Conservation (phyloP, 768 basidiomycete species). For the Pisolithus orientalis region DNA sequence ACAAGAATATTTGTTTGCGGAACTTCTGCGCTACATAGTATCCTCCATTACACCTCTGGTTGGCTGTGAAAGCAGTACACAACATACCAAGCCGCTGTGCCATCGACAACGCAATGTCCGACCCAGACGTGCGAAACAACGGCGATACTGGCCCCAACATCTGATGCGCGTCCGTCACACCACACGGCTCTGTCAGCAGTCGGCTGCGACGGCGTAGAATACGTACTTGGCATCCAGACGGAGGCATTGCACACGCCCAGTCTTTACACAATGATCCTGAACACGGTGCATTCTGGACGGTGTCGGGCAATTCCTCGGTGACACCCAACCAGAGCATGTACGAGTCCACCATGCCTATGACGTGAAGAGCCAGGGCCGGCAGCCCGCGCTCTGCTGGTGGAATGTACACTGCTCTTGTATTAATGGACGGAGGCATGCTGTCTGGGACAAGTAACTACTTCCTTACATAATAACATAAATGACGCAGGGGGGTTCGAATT, state of each 20-base stretch:
- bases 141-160: conserved; percentile 42
- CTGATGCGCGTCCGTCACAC: background rate
- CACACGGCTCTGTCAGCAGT: background rate
- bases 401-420: conserved; percentile 44
- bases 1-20: conserved; percentile 64
- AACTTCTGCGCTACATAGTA: conserved; percentile 51
- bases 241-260: conserved; percentile 80
- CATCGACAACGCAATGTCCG: conserved; percentile 66
- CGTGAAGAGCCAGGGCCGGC: conserved; percentile 58
- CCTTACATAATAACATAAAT: no score
- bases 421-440: conserved; percentile 21
- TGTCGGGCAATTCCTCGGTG: conserved; percentile 41
- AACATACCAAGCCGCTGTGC: conserved; percentile 71
- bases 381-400: conserved; percentile 42
- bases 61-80: conserved; percentile 7
- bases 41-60: background rate
- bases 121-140: conserved; percentile 54
- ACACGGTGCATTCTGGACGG: conserved; percentile 41
- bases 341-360: conserved; percentile 60
- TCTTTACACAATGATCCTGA: conserved; percentile 60
- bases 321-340: conserved; percentile 81
- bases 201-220: background rate
- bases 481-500: background rate
- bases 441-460: background rate
- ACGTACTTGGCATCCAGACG: conserved; percentile 18